Evolutionary conservation across 257 asterid genomes (phyloP), one percentile per base, ranked within the genome.

Genomic region (Petunia axillaris): DNA sequence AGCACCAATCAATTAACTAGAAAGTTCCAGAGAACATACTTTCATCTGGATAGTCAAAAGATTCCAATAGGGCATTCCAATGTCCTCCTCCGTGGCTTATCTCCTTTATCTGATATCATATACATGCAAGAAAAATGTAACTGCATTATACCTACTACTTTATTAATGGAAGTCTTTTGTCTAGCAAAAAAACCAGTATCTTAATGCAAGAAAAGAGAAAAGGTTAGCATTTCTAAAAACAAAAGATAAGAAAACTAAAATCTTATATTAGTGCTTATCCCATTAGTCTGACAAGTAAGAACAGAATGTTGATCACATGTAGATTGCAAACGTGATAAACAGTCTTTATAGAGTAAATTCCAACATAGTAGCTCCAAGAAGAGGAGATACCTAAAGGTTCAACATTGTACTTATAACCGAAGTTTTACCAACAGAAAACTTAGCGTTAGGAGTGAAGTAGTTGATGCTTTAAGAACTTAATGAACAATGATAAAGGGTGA

Each of bases 21-120:
- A 76, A 82, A 39, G 13, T 13, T 16, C 8, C 44, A 39, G 44
- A 52, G 39, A 73, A 88, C 92, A 88, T 86, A 92, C 98, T 73
- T 75, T 90, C 93, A 57, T 90, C 98, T 6, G 91, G 90, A 82
- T 78, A 93, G 84, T 91, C 95, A 35, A 75, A 77, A 79, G 91
- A 93, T 44, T 87, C 83, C 83, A 90, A 76, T 66, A 54, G 16
- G 80, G 78, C 73, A 40, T 37, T 46, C 60, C 60, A 13, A 7
- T 52, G 57, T 46, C 85, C 88, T 3, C 62, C 75, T 62, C 16
- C 84, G 82, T 15, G 0, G 54, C 54, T 70, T 76, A 77, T 87
- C 63, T 81, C 78, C 70, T 13, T 76, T 64, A 93, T 86, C 97
- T 93, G 90, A 78, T 5, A 65, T 67, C 44, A 84, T 76, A 6